Conservation (phyloP, 148 eudicot species). For the Polygonum maritimum region DNA sequence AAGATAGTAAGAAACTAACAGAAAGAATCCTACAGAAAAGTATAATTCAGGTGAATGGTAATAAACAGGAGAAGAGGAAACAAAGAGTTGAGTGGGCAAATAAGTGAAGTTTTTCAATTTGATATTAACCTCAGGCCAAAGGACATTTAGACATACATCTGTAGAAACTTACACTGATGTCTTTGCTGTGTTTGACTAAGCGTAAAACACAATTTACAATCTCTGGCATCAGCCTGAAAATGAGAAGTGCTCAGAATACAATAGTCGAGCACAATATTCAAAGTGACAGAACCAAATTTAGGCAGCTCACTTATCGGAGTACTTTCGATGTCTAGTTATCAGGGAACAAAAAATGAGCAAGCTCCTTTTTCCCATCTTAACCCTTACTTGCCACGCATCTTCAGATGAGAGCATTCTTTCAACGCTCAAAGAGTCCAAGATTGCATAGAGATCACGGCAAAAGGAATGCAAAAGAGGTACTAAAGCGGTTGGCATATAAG, state of each 20-base stretch:
- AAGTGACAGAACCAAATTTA: not conserved
- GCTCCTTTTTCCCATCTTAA: slow-evolving; percentile 62
- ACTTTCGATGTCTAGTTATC: slow-evolving; percentile 66
- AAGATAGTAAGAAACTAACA: not conserved
- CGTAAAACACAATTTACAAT: slow-evolving; percentile 40
- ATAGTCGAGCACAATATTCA: slow-evolving; percentile 6
- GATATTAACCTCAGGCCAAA: not conserved
- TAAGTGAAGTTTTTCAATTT: not conserved
- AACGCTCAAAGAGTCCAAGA: slow-evolving; percentile 45
- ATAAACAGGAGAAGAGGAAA: not conserved
- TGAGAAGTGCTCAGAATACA: slow-evolving; percentile 10
- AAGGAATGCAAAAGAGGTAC: slow-evolving; percentile 42
- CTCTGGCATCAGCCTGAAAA: slow-evolving; percentile 65
- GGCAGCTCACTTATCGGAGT: slow-evolving; percentile 57
- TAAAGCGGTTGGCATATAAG: slow-evolving; percentile 72
- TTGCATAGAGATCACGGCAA: slow-evolving; percentile 39
- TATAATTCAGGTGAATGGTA: not conserved
- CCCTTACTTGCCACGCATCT: slow-evolving; percentile 37
- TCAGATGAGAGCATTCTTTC: slow-evolving; percentile 27
- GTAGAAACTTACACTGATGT: slow-evolving; percentile 40
- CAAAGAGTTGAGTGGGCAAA: not conserved
- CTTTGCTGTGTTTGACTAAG: slow-evolving; percentile 33
- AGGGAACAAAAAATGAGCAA: slow-evolving; percentile 60
- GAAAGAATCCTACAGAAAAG: not conserved
- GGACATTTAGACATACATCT: not conserved